A percentile compares a stretch with the other conserved stretches of the same genome.
phyloP scores from a whole-genome alignment of 768 basidiomycete species.

The Russula dissimulans region DNA sequence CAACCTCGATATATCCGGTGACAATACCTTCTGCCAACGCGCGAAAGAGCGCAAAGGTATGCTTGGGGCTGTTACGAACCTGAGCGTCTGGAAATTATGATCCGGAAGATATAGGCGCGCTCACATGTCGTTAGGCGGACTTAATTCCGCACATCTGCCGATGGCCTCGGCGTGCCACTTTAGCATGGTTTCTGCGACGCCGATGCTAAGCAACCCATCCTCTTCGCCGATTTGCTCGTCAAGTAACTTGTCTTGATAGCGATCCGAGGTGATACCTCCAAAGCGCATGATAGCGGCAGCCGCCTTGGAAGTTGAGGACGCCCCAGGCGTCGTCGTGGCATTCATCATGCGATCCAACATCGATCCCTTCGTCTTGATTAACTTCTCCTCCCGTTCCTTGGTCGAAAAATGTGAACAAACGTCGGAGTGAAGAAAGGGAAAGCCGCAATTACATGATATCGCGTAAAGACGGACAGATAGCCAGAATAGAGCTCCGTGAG shows the following conservation, averaged over 20 bases:
- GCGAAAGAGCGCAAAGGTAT: slow-evolving; percentile 72
- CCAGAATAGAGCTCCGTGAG: slow-evolving; percentile 69
- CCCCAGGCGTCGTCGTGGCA: slow-evolving; percentile 50
- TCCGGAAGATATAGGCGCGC: slow-evolving; percentile 24
- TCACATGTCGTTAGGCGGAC: slow-evolving; percentile 73
- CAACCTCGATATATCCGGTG: slow-evolving; percentile 78
- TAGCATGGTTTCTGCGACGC: slow-evolving; percentile 80
- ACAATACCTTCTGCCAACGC: slow-evolving; percentile 84
- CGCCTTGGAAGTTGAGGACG: slow-evolving; percentile 63
- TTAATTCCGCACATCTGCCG: slow-evolving; percentile 89
- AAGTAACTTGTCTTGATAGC: slow-evolving; percentile 38
- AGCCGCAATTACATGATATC: slow-evolving; percentile 67
- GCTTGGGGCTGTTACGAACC: slow-evolving; percentile 57
- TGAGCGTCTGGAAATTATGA: neutral
- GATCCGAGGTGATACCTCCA: slow-evolving; percentile 58
- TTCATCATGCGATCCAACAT: slow-evolving; percentile 91
- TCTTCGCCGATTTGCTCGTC: slow-evolving; percentile 73
- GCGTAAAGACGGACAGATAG: slow-evolving; percentile 65
- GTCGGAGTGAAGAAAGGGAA: neutral
- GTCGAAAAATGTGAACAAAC: neutral
- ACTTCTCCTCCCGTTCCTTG: slow-evolving; percentile 37
- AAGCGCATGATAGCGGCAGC: slow-evolving; percentile 86
- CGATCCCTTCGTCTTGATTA: slow-evolving; percentile 57
- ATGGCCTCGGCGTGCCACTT: slow-evolving; percentile 98
- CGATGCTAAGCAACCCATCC: slow-evolving; percentile 71